A percentile compares a stretch with the other conserved stretches of the same genome.
These are phyloP conservation scores for Alternaria tenuissima DNA, from an alignment of 2,329 filamentous ascomycete species.

Conservation along the genomic window DNA sequence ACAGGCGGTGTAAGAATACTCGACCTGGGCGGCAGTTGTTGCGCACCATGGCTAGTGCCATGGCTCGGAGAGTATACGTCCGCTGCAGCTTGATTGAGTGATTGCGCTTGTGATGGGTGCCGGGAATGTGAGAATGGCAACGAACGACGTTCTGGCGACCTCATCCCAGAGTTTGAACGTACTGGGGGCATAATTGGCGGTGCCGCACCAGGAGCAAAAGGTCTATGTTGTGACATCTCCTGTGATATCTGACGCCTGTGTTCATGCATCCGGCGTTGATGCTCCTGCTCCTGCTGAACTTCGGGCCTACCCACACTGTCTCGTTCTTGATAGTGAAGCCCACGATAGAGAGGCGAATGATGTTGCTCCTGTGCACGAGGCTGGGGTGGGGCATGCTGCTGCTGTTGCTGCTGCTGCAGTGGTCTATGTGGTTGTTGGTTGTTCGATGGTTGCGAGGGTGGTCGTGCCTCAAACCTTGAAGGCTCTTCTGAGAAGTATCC, in stretches of 20 bases:
- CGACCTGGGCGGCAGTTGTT: conserved; percentile 36
- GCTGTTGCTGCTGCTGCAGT: conserved; percentile 34
- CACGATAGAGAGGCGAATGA: conserved; percentile 37
- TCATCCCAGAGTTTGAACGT: conserved; percentile 34
- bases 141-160: conserved; percentile 44
- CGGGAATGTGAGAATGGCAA: conserved; percentile 41
- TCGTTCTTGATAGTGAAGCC: conserved; percentile 38
- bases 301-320: conserved; percentile 36
- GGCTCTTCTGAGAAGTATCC: conserved; percentile 50
- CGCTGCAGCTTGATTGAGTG: conserved; percentile 29
- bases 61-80: conserved; percentile 35
- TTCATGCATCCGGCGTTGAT: conserved; percentile 37
- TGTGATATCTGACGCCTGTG: conserved; percentile 45
- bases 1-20: conserved; percentile 42
- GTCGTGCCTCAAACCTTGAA: conserved; percentile 39
- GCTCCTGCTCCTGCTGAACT: conserved; percentile 43
- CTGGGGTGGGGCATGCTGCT: conserved; percentile 37
- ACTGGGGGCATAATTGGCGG: conserved; percentile 35
- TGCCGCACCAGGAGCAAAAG: conserved; percentile 31
- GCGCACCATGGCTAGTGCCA: conserved; percentile 24
- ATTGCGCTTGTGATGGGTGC: conserved; percentile 35
- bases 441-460: conserved; percentile 38
- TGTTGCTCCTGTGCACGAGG: conserved; percentile 38
- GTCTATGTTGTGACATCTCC: conserved; percentile 39
- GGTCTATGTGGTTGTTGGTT: conserved; percentile 30